These are phyloP conservation scores for Penicillium nordicum DNA, from an alignment of 2,329 filamentous ascomycete species.

Conservation along the genomic window DNA sequence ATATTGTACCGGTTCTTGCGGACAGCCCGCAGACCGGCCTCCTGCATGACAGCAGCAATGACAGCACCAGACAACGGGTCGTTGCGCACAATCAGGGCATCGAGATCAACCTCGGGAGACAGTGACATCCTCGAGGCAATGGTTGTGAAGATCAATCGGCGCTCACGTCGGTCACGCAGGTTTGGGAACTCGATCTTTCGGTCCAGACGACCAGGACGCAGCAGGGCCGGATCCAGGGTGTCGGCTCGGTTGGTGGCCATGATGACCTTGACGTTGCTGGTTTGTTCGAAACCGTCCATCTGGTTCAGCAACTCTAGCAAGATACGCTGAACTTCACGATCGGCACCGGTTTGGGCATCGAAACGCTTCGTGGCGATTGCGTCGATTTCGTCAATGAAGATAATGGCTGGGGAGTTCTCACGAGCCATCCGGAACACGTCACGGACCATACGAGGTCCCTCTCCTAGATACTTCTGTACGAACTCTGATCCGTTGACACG, in stretches of 20 bases:
- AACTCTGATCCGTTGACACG: slow-evolving; percentile 97
- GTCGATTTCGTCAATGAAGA: slow-evolving; percentile 99
- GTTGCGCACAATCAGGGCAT: slow-evolving; percentile 93
- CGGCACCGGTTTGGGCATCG: slow-evolving; percentile 95
- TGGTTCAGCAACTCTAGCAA: slow-evolving; percentile 96
- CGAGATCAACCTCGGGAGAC: slow-evolving; percentile 91
- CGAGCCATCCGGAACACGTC: slow-evolving; percentile 99
- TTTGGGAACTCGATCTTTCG: slow-evolving; percentile 99
- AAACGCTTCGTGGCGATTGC: slow-evolving; percentile 99
- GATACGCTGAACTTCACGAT: slow-evolving; percentile 97
- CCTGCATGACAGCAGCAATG: slow-evolving; percentile 99
- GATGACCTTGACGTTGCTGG: slow-evolving; percentile 98
- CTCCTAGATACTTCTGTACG: slow-evolving; percentile 97
- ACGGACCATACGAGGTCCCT: slow-evolving; percentile 96
- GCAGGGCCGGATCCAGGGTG: slow-evolving; percentile 88
- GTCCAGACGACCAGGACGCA: slow-evolving; percentile 92
- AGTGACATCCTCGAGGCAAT: slow-evolving; percentile 97
- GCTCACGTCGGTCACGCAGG: slow-evolving; percentile 86
- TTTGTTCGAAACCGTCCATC: slow-evolving; percentile 99
- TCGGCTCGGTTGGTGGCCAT: slow-evolving; percentile 99
- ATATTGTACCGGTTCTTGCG: slow-evolving; percentile 99
- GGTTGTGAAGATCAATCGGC: slow-evolving; percentile 94
- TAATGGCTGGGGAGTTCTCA: slow-evolving; percentile 96
- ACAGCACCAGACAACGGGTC: slow-evolving; percentile 92
- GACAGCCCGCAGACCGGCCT: slow-evolving; percentile 89